A percentile compares a stretch with the other conserved stretches of the same genome.
phyloP scores from a whole-genome alignment of 768 basidiomycete species.

The Sporobolomyces phaffii region DNA sequence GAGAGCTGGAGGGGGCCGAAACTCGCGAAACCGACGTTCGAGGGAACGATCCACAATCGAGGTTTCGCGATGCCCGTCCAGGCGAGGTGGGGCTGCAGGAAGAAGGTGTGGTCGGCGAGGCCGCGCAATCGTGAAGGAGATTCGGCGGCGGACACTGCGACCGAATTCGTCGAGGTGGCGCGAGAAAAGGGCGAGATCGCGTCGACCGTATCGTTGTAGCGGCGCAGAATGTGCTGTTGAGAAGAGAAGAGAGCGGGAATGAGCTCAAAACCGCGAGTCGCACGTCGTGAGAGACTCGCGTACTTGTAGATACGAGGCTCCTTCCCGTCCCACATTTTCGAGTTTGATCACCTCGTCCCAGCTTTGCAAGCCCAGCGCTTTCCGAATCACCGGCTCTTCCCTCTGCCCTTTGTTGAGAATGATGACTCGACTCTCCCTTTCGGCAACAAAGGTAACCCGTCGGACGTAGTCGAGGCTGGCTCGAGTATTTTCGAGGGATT shows the following conservation, averaged over 20 bases:
- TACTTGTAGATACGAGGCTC: constrained; percentile 46
- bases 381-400: constrained; percentile 14
- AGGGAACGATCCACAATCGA: constrained; percentile 35
- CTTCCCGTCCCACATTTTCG: constrained; percentile 44
- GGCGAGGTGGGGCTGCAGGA: constrained; percentile 46
- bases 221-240: constrained; percentile 44
- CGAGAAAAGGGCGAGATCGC: constrained; percentile 16
- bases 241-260: not conserved
- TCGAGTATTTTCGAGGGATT: constrained; percentile 28
- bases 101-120: constrained; percentile 43
- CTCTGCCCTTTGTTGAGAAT: constrained; percentile 42
- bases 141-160: too few relatives aligned
- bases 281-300: constrained; percentile 11
- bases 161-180: too few relatives aligned
- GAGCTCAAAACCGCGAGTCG: not conserved
- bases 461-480: constrained; percentile 32
- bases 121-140: too few relatives aligned
- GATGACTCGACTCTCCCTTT: constrained; percentile 30
- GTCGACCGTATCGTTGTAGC: constrained; percentile 40
- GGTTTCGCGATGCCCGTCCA: constrained; percentile 42
- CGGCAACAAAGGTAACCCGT: not conserved
- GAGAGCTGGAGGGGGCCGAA: constrained; percentile 44
- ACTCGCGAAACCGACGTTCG: constrained; percentile 43
- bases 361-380: constrained; percentile 26
- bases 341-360: constrained; percentile 43